phyloP scores from a whole-genome alignment of 495 filamentous ascomycete genomes.

The Amniculicola lignicola region DNA sequence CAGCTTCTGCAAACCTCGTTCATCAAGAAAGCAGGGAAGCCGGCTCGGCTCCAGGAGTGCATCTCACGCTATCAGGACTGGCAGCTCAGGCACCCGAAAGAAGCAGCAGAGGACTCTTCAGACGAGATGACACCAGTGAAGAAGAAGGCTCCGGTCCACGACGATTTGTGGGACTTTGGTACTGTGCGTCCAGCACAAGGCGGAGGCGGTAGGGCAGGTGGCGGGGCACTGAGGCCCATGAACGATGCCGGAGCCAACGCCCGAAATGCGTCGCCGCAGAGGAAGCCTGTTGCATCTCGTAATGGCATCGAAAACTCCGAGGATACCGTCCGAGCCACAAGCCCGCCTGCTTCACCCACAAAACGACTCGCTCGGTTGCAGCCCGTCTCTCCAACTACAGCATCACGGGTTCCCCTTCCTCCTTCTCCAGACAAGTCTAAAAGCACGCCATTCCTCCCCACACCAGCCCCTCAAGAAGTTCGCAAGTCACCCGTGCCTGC shows the following conservation, averaged over 20 bases:
- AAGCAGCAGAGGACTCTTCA: constrained; percentile 60
- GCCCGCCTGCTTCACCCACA: constrained; percentile 54
- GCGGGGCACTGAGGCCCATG: constrained; percentile 59
- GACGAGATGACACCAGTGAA: constrained; percentile 44
- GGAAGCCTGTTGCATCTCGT: constrained; percentile 27
- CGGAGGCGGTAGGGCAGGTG: constrained; percentile 54
- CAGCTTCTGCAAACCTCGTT: constrained; percentile 89
- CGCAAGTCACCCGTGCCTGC: constrained; percentile 34
- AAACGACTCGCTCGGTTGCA: constrained; percentile 51
- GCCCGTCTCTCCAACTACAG: constrained; percentile 42
- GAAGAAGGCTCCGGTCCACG: constrained; percentile 45
- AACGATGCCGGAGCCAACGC: constrained; percentile 71
- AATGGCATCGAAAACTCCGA: constrained; percentile 30
- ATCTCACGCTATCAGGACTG: constrained; percentile 88
- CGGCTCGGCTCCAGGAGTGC: constrained; percentile 83
- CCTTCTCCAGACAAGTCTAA: constrained; percentile 46
- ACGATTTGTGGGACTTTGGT: constrained; percentile 95
- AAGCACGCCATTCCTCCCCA: neutral
- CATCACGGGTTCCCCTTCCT: constrained; percentile 60
- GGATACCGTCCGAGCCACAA: constrained; percentile 36
- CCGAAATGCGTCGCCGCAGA: constrained; percentile 40
- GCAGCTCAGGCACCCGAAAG: constrained; percentile 53
- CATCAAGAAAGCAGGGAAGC: constrained; percentile 83
- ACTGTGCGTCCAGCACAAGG: constrained; percentile 66
- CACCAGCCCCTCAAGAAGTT: constrained; percentile 18